These are phyloP conservation scores for Rubus parviflorus DNA, from an alignment of 306 rosid genomes.

Conservation along the genomic window DNA sequence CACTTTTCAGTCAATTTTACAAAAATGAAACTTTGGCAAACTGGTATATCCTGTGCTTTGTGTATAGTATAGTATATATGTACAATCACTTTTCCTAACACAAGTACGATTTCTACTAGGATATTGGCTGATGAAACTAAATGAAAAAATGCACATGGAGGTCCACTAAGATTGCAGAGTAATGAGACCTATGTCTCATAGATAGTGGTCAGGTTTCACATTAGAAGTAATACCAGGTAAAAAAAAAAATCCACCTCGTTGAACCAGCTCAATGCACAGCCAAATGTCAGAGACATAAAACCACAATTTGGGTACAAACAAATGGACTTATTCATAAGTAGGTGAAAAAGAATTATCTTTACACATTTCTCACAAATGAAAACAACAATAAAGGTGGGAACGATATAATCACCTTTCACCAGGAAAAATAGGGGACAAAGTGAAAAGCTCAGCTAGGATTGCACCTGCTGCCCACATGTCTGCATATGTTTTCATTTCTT, in stretches of 20 bases:
- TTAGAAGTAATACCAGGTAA: not conserved
- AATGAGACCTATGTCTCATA: not conserved
- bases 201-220: not conserved
- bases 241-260: not conserved
- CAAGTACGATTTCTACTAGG: not conserved
- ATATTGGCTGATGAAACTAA: not conserved
- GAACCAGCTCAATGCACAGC: not conserved
- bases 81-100: no score
- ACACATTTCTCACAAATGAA: conserved; percentile 20
- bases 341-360: not conserved
- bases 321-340: not conserved
- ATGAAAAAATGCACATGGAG: no score
- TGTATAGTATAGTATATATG: no score
- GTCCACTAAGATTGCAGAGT: not conserved
- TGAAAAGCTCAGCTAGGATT: conserved; percentile 83
- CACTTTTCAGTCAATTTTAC: not conserved
- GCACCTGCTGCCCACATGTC: conserved; percentile 97
- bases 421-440: conserved; percentile 75
- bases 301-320: not conserved
- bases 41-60: no score
- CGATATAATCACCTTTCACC: conserved; percentile 68
- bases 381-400: conserved; percentile 18
- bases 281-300: not conserved
- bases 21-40: not conserved
- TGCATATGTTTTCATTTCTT: conserved; percentile 39